Evolutionary conservation across 2,329 filamentous ascomycete genomes (phyloP), one percentile per base, ranked within the genome.

Genomic region (Samsoniella hepiali): DNA sequence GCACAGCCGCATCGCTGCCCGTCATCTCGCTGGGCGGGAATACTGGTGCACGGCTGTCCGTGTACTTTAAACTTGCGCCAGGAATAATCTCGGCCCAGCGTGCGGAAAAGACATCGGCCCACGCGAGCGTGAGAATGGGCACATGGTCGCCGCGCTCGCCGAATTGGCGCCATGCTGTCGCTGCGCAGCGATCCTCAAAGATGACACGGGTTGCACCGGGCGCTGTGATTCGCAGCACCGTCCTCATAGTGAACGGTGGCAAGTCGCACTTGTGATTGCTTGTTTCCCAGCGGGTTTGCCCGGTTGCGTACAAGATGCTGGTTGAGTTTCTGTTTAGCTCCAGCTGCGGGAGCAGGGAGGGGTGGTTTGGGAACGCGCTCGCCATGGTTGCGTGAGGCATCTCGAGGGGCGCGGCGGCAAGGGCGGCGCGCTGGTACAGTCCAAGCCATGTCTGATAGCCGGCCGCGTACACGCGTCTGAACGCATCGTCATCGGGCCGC

Each of bases 101-200:
- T 17, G 66, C 67, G 40, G 60, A 65, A 9, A 65, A 50, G 53
- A 59, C 61, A 65, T 66, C 65, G 3, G 62, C 63, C 65, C 55
- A 68, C 49, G 63, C 67, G 9, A 68, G 66, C 22, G 64, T 65
- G 5, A 68, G 63, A 29, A 66, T 56, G 34, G 58, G 59, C 36
- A 62, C 49, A 49, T 62, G 59, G 42, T 49, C 38, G 38, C 59
- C 42, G 17, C 31, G 45, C 29, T 56, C 40, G 51, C 47, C 50
- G 32, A 62, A 47, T 45, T 47, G 27, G 36, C 8, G 40, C 50
- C 50, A 47, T 29, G 17, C 6, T 27, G 42, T 55, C 11, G 49
- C 36, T 34, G 50, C 10, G 42, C 29, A 29, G 40, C 50, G 29
- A 38, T 56, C 49, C 49, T 61, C 32, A 6, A 62, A 15, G 51